Evolutionary conservation across 2,329 filamentous ascomycete species (phyloP).

Genomic region (Fusarium camptoceras): DNA sequence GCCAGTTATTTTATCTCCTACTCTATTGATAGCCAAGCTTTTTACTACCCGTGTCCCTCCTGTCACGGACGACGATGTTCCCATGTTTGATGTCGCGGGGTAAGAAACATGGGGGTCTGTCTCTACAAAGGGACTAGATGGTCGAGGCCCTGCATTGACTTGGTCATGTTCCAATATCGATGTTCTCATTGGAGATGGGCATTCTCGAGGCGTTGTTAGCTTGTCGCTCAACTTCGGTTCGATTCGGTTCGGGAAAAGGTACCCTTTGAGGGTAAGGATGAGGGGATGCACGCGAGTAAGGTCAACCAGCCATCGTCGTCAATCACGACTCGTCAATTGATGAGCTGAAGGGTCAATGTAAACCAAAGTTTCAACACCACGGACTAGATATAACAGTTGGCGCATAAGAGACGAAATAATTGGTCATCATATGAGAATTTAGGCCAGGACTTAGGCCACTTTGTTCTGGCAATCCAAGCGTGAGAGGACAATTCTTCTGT

Average conservation of each 20-base stretch:
- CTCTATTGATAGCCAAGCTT: background rate
- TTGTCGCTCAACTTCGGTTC: constrained; percentile 18
- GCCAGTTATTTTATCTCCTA: background rate
- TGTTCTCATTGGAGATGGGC: constrained; percentile 16
- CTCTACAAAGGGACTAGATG: background rate
- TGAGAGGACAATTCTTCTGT: background rate
- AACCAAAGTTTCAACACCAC: background rate
- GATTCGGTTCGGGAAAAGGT: constrained; percentile 23
- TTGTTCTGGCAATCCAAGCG: rapidly evolving
- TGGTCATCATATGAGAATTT: background rate
- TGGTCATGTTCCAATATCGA: constrained; percentile 12
- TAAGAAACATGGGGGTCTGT: constrained; percentile 3
- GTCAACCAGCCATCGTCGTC: background rate
- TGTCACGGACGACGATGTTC: background rate
- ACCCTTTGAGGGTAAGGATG: background rate
- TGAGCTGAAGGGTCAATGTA: background rate
- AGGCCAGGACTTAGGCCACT: rapidly evolving
- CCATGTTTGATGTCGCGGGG: constrained; percentile 3
- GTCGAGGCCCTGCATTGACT: constrained; percentile 6
- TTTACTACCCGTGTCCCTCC: background rate
- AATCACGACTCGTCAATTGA: background rate
- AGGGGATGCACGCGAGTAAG: background rate
- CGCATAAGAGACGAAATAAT: background rate
- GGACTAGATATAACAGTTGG: no score
- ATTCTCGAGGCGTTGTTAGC: background rate